Evolutionary conservation across 1,139 yeast genomes (phyloP).

Genomic region (Debaryomyces sp.): DNA sequence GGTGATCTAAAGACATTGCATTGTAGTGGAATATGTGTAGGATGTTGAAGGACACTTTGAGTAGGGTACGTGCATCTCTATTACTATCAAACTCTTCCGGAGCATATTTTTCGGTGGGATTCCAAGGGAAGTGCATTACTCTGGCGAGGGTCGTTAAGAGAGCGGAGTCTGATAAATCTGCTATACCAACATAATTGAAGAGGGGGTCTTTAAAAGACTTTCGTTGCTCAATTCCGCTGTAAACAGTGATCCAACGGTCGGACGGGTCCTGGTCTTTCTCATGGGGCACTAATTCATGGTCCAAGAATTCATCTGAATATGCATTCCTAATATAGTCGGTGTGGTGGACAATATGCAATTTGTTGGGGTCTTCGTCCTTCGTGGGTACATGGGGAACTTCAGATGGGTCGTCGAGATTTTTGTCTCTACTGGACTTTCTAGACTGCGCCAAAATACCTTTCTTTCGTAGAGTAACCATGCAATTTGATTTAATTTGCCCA

Average conservation of each 20-base stretch:
- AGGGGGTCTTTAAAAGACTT: conserved; percentile 32
- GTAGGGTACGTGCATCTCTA: conserved; percentile 35
- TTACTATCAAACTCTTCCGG: conserved; percentile 35
- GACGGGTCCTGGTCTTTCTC: conserved; percentile 34
- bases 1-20: conserved; percentile 54
- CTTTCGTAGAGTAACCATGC: conserved; percentile 31
- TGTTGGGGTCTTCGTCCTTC: conserved; percentile 31
- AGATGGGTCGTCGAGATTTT: conserved; percentile 5
- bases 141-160: conserved; percentile 48
- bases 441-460: conserved; percentile 14
- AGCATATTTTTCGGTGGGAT: conserved; percentile 39
- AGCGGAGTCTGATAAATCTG: conserved; percentile 43
- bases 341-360: conserved; percentile 35
- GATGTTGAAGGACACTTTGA: conserved; percentile 39
- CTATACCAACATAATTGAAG: conserved; percentile 42
- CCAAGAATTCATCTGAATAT: conserved; percentile 39
- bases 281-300: conserved; percentile 36
- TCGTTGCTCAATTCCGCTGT: conserved; percentile 36
- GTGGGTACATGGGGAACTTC: conserved; percentile 4
- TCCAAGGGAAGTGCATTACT: conserved; percentile 47
- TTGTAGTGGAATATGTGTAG: conserved; percentile 48
- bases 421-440: neutral
- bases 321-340: conserved; percentile 46
- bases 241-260: conserved; percentile 47
- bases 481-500: conserved; percentile 31